Evolutionary conservation across 2,329 filamentous ascomycete species (phyloP), one percentile per base, ranked within the genome.

Genomic region (Xylariaceae sp.): DNA sequence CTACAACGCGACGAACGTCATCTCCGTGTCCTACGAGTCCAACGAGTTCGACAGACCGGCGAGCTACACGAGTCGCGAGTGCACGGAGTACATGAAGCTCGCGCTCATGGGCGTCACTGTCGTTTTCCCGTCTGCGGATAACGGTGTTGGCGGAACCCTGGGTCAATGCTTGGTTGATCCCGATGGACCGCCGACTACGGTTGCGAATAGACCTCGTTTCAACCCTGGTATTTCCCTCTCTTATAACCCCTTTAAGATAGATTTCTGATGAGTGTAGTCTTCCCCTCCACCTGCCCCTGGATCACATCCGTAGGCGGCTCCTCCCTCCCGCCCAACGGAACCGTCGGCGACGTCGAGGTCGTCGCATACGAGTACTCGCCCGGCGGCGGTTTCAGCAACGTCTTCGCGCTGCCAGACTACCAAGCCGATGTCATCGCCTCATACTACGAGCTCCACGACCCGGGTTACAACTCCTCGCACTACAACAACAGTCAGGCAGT

Each of bases 361-460:
- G 23, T 51, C 6, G 49, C 30, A 2, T 51, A 8, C 3, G 49
- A 51, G 6, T 68, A 68, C 66, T 73, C 71, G 35, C 74, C 71
- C 44, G 73, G 76, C 0, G 76, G 76, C 7, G 76, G 76, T 1
- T 78, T 78, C 60, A 75, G 72, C 39, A 78, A 78, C 61, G 71
- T 78, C 63, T 78, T 76, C 64, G 65, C 72, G 0, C 69, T 69
- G 4, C 77, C 77, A 0, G 56, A 53, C 10, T 80, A 77, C 61
- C 78, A 80, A 64, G 66, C 68, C 10, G 48, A 50, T 0, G 72
- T 73, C 0, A 74, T 80, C 0, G 63, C 69, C 10, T 69, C 67
- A 2, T 81, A 78, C 66, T 69, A 69, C 59, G 51, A 39, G 11
- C 54, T 65, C 52, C 65, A 68, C 57, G 59, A 65, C 2, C 52